These are phyloP conservation scores for Fusarium oligoseptatum DNA, from an alignment of 2,329 filamentous ascomycete species.

Conservation along the genomic window DNA sequence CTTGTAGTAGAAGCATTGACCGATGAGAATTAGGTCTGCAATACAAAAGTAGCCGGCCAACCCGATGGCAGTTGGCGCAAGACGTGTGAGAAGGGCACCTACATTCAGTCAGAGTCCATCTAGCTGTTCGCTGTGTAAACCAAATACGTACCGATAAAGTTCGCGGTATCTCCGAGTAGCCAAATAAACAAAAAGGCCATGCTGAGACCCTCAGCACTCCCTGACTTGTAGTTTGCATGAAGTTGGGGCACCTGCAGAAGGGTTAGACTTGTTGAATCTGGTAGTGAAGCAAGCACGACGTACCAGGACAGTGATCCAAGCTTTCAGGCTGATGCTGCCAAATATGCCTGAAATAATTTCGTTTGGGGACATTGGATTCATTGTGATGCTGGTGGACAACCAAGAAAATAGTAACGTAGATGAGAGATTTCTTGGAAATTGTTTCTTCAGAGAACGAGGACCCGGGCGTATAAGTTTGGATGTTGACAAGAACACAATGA, in stretches of 20 bases:
- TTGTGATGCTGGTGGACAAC: neutral
- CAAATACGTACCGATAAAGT: neutral
- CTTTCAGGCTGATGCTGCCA: neutral
- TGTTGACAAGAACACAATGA: neutral
- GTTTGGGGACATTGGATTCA: neutral
- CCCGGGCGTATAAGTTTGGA: neutral
- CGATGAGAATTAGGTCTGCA: neutral
- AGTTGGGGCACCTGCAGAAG: neutral
- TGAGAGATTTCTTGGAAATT: neutral
- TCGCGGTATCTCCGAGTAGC: neutral
- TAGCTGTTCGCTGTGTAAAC: neutral
- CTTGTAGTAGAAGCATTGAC: neutral
- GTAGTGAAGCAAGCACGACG: neutral
- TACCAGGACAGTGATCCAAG: neutral
- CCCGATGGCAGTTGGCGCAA: neutral
- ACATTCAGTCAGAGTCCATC: neutral
- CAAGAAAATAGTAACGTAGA: too few relatives aligned
- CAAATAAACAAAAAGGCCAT: neutral
- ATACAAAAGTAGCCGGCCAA: neutral
- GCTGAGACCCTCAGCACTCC: neutral
- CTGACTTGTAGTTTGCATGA: neutral
- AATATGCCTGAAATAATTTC: neutral
- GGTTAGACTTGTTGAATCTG: neutral
- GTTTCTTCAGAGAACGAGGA: neutral
- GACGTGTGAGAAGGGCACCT: neutral